Base-by-base conservation (phyloP, 1,284 basidiomycete genomes). In the Apiotrichum brassicae region DNA sequence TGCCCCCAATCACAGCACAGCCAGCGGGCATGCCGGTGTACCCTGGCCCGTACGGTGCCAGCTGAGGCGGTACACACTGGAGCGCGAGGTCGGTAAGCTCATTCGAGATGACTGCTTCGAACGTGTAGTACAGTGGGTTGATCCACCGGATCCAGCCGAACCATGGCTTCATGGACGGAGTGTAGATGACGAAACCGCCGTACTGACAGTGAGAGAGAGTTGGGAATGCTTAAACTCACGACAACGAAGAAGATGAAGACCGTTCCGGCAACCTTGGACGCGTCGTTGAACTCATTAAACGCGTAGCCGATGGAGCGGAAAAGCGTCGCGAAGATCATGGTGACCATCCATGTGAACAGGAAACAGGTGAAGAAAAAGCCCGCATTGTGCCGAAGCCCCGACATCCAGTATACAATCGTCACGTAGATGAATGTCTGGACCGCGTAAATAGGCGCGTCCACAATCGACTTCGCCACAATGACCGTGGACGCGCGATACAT, bases 401-500 rank as follows among this genome's bases (percentile, higher is more conserved):
- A 28, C 62, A 68, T 61, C 46, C 66, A 70, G 53, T 66, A 74
- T 57, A 72, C 59, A 52, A 72, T 69, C 34, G 70, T 50, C 43
- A 62, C 57, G 59, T 73, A 76, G 51, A 74, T 51, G 33, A 68
- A 62, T 22, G 63, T 59, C 32, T 72, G 69, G 9, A 70, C 48
- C 14, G 66, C 59, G 56, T 70, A 71, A 43, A 75, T 65, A 5
- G 74, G 74, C 16, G 71, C 33, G 55, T 76, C 75, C 20, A 85
- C 82, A 32, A 87, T 65, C 0, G 82, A 84, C 39, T 84, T 74
- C 14, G 85, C 84, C 25, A 86, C 64, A 0, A 81, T 76, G 20
- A 71, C 63, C 1, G 73, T 70, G 1, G 67, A 61, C 4, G 74
- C 70, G 20, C 70, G 66, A 56, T 72, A 72, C 62, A 76, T 69